These are phyloP conservation scores for Shiraia bambusicola DNA, from an alignment of 2,329 filamentous ascomycete species.

Conservation along the genomic window DNA sequence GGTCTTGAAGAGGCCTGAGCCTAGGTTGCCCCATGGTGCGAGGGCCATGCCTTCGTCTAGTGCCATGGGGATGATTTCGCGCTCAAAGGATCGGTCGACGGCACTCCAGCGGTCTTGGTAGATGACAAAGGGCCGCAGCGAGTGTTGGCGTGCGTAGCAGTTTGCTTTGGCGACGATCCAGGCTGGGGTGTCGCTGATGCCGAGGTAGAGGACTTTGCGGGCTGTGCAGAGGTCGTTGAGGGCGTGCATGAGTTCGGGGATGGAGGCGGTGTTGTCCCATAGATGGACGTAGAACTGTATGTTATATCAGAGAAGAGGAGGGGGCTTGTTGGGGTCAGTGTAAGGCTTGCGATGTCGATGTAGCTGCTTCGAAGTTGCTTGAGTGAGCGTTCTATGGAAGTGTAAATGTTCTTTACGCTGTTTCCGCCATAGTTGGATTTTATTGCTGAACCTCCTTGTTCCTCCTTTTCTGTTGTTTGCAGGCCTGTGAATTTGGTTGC, in stretches of 20 bases:
- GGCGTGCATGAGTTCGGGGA: slow-evolving; percentile 49
- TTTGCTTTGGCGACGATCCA: slow-evolving; percentile 39
- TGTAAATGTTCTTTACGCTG: slow-evolving; percentile 18
- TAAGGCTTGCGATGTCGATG: slow-evolving; percentile 54
- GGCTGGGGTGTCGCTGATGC: slow-evolving; percentile 48
- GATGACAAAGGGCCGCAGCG: slow-evolving; percentile 43
- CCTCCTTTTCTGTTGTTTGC: slow-evolving; percentile 17
- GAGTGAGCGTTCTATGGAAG: slow-evolving; percentile 14
- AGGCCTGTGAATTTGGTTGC: slow-evolving; percentile 47
- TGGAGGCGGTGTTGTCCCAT: slow-evolving; percentile 47
- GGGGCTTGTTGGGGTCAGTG: no score
- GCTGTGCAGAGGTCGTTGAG: slow-evolving; percentile 46
- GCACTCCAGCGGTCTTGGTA: slow-evolving; percentile 49
- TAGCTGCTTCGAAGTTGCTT: slow-evolving; percentile 58
- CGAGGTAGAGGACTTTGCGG: slow-evolving; percentile 50
- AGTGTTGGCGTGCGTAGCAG: slow-evolving; percentile 44
- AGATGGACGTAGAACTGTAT: slow-evolving; percentile 41
- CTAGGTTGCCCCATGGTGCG: slow-evolving; percentile 58
- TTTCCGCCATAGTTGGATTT: slow-evolving; percentile 20
- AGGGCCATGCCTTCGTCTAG: slow-evolving; percentile 46
- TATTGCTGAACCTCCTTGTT: slow-evolving; percentile 16
- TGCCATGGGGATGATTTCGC: slow-evolving; percentile 51
- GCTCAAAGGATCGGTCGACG: slow-evolving; percentile 48
- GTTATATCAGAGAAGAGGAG: slow-evolving; percentile 39
- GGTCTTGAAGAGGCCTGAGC: slow-evolving; percentile 47